These are phyloP conservation scores for Rhizoctonia solani DNA, from an alignment of 1,284 basidiomycete genomes.

Conservation along the genomic window DNA sequence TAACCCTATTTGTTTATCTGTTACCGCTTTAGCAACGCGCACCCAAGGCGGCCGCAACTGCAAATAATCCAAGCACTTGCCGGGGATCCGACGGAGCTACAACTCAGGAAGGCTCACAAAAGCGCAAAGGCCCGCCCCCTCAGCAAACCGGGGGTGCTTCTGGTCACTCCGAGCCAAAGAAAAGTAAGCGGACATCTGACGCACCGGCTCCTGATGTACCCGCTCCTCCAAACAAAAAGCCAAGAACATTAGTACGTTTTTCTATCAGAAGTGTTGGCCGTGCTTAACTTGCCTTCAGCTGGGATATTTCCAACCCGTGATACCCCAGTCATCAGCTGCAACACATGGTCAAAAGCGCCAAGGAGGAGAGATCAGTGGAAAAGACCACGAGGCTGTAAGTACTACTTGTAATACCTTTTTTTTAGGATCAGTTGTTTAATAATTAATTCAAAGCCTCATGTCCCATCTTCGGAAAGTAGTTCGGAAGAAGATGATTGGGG, in stretches of 20 bases:
- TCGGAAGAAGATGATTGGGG: too few species aligned
- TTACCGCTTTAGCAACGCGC: background rate
- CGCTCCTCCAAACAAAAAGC: background rate
- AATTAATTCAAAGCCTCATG: too few species aligned
- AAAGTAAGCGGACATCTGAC: background rate
- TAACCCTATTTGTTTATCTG: background rate
- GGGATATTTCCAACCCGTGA: background rate
- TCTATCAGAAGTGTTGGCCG: background rate
- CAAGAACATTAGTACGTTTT: background rate
- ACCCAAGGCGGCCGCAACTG: background rate
- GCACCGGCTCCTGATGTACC: background rate
- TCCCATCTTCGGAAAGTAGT: too few species aligned
- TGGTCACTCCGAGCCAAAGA: background rate
- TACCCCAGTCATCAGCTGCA: background rate
- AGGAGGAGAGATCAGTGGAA: too few species aligned
- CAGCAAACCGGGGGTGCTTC: background rate
- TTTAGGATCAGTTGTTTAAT: too few species aligned
- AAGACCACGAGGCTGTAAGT: too few species aligned
- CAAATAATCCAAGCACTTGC: background rate
- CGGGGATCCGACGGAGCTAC: background rate
- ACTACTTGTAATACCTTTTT: too few species aligned
- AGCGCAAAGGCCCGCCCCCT: background rate
- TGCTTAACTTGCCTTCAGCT: background rate
- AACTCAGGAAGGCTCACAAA: background rate
- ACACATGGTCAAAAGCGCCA: too few species aligned